Base-by-base conservation (phyloP, 176 grass and related monocot genomes). In the Avena insularis region DNA sequence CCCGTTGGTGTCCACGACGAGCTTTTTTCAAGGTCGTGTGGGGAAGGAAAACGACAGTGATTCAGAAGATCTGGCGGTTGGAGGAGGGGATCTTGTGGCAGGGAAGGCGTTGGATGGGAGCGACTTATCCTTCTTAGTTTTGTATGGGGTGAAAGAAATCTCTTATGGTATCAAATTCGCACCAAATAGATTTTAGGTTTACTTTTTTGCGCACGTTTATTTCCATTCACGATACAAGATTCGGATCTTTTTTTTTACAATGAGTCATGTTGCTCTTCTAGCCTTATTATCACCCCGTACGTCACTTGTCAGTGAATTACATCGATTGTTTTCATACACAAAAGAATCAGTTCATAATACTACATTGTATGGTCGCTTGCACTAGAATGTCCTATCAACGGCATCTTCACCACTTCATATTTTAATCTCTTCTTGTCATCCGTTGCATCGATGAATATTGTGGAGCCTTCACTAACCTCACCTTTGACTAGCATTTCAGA, bases 401-500 rank as follows among this genome's bases (percentile, higher is more conserved):
- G 68, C 40, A 2, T 79, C 33, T 58, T 79, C 7, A 57, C 36
- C 55, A 72, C 78, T 35, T 81, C 77, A 40, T 74, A 87, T 23
- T 50, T 71, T 1, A 81, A 31, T 16, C 13, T 38, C 25, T 51
- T 63, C 55, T 74, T 81, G 78, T 81, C 25, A 14, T 40, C 27
- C 0, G 29, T 73, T 19, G 77, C 55, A 4, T 85, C 82, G 13
- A 78, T 72, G 36, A 72, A 89, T 4, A 87, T 55, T 4, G 50
- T 84, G 15, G 75, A 89, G 29, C 79, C 82, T 13, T 73, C 84
- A 61, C 83, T 60, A 15, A 87, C 66, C 55, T 92, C 91, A 16
- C 79, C 87, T 50, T 27, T 63, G 45, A 92, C 79, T 23, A 92
- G 38, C 91, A 89, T 81, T 75, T 92, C 85, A 23, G 83, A 89